phyloP scores from a whole-genome alignment of 1,139 yeast genomes.

The Sugiyamaella neomexicana region DNA sequence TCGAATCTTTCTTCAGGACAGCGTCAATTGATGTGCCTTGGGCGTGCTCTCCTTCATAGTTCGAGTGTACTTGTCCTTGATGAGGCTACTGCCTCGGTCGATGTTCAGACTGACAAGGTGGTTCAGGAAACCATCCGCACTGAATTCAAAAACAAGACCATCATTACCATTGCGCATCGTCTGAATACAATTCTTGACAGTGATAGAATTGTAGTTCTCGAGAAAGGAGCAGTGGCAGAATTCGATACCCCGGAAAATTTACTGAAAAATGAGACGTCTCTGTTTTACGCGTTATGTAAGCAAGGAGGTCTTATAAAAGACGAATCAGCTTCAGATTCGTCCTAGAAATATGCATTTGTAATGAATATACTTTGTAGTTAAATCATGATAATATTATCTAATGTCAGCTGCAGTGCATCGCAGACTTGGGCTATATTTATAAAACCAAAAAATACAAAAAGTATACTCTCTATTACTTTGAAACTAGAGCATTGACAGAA shows the following conservation, averaged over 20 bases:
- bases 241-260: conserved; percentile 63
- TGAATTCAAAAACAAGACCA: conserved; percentile 65
- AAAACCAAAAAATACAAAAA: too few species aligned
- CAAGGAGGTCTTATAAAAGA: conserved; percentile 49
- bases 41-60: conserved; percentile 65
- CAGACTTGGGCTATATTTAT: too few species aligned
- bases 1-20: conserved; percentile 76
- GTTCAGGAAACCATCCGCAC: conserved; percentile 71
- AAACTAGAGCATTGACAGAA: conserved; percentile 30
- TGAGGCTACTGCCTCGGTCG: conserved; percentile 87
- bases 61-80: conserved; percentile 69
- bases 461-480: not conserved
- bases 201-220: conserved; percentile 69
- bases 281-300: conserved; percentile 65
- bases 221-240: conserved; percentile 65
- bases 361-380: conserved; percentile 7
- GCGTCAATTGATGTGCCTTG: conserved; percentile 71
- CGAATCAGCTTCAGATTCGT: conserved; percentile 8
- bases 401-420: not conserved
- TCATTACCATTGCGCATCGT: conserved; percentile 79
- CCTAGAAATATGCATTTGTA: conserved; percentile 5
- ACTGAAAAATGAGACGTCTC: conserved; percentile 46
- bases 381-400: not conserved
- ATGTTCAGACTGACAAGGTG: conserved; percentile 71
- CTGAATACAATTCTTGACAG: conserved; percentile 80